These are phyloP conservation scores for Corchorus olitorius DNA, from an alignment of 345 rosid species.

Conservation along the genomic window DNA sequence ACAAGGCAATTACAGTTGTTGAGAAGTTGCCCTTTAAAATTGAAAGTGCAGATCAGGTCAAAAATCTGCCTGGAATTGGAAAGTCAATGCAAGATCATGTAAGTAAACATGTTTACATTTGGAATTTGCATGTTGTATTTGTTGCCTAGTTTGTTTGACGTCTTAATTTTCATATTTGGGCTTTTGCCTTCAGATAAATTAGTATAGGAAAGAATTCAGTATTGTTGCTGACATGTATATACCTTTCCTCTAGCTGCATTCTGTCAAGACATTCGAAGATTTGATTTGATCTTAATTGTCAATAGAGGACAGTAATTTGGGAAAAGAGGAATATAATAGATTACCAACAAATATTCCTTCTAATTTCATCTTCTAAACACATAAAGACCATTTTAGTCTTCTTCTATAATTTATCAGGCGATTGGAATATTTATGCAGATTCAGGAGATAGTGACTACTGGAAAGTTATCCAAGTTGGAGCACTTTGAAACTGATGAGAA, in stretches of 20 bases:
- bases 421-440: slow-evolving; percentile 54
- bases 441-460: slow-evolving; percentile 88
- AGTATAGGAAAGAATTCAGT: not conserved
- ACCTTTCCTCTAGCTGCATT: not conserved
- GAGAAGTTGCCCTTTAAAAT: slow-evolving; percentile 87
- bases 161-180: not conserved
- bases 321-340: not conserved
- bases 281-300: not conserved
- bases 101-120: slow-evolving; percentile 33
- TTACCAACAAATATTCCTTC: not conserved
- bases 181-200: not conserved
- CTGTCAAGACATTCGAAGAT: not conserved
- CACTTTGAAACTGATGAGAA: slow-evolving; percentile 95
- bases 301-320: not conserved
- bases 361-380: not conserved
- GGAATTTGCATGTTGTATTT: not conserved
- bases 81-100: slow-evolving; percentile 97
- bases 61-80: slow-evolving; percentile 85
- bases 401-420: slow-evolving; percentile 2
- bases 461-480: slow-evolving; percentile 88
- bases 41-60: slow-evolving; percentile 81
- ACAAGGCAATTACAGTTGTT: slow-evolving; percentile 83
- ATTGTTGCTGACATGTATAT: not conserved
- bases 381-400: not conserved
- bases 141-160: slow-evolving; percentile 14